phyloP scores from a whole-genome alignment of 2,329 filamentous ascomycete species.

The Thelonectria discophora region DNA sequence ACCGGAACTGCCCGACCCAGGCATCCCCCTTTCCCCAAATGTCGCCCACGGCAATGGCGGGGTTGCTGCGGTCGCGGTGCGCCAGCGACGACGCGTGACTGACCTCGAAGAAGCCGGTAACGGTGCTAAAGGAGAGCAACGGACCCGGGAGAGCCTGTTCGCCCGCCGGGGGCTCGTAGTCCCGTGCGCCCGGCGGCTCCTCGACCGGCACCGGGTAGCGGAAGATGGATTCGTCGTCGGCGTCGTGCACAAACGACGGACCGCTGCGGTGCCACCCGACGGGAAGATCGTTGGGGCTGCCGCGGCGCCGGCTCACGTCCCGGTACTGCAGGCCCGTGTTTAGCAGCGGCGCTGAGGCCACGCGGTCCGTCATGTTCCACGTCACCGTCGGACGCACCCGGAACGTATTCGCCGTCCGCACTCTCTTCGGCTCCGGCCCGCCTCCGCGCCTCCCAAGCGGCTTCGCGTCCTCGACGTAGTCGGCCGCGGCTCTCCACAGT shows the following conservation, averaged over 20 bases:
- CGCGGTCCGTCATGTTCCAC: conserved; percentile 53
- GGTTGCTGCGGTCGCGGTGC: conserved; percentile 48
- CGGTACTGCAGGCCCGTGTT: conserved; percentile 52
- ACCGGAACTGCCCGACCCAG: conserved; percentile 54
- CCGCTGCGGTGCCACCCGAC: conserved; percentile 52
- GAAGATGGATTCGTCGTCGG: conserved; percentile 51
- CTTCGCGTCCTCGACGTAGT: conserved; percentile 53
- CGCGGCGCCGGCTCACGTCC: conserved; percentile 47
- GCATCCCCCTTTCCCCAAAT: conserved; percentile 49
- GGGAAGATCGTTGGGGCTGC: conserved; percentile 46
- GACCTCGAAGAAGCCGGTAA: conserved; percentile 51
- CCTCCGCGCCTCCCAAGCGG: conserved; percentile 39
- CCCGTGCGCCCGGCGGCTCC: conserved; percentile 43
- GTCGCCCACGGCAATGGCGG: conserved; percentile 54
- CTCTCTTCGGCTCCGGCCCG: conserved; percentile 44
- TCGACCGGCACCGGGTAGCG: conserved; percentile 54
- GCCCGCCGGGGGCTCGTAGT: conserved; percentile 43
- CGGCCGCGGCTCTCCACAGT: conserved; percentile 54
- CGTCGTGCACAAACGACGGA: conserved; percentile 51
- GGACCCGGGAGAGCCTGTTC: conserved; percentile 50
- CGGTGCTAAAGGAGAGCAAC: conserved; percentile 52
- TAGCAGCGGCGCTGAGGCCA: conserved; percentile 45
- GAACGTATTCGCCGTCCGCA: conserved; percentile 50
- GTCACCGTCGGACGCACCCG: conserved; percentile 50
- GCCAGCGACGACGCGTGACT: conserved; percentile 50